Conservation (phyloP, 1,139 yeast species). For the Debaryomycetaceae sp. region DNA sequence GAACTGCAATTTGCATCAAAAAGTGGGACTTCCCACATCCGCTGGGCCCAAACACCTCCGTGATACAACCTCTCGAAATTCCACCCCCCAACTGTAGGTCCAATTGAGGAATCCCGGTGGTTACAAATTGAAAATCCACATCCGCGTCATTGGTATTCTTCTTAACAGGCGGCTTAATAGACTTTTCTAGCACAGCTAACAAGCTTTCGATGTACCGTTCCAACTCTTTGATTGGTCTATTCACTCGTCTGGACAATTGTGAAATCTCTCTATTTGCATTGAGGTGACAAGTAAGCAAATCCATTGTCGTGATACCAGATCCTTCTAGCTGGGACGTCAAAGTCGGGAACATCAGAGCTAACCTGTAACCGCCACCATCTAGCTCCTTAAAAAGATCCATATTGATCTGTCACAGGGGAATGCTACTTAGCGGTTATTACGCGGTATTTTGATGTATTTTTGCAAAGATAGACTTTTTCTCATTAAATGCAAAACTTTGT, state of each 20-base stretch:
- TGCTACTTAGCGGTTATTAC: too few species aligned
- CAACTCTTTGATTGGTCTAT: slow-evolving; percentile 48
- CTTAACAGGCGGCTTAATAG: neutral
- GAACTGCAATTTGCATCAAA: slow-evolving; percentile 57
- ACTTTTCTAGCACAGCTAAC: slow-evolving; percentile 13
- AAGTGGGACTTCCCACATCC: slow-evolving; percentile 85
- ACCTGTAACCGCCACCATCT: slow-evolving; percentile 9
- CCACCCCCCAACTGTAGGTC: slow-evolving; percentile 70
- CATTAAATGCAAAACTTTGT: too few species aligned
- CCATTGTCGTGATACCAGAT: slow-evolving; percentile 23
- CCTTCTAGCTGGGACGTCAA: slow-evolving; percentile 11
- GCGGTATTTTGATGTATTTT: too few species aligned
- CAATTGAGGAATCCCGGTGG: slow-evolving; percentile 58
- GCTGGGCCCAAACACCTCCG: slow-evolving; percentile 82
- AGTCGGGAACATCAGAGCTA: slow-evolving; percentile 10
- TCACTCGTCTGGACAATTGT: slow-evolving; percentile 38
- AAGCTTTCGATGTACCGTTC: slow-evolving; percentile 33
- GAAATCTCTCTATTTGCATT: slow-evolving; percentile 11
- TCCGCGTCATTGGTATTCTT: neutral
- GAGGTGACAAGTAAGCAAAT: slow-evolving; percentile 14
- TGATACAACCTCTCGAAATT: slow-evolving; percentile 58
- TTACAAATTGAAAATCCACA: slow-evolving; percentile 19
- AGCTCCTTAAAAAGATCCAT: slow-evolving; percentile 30
- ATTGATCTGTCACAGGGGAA: neutral
- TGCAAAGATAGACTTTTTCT: too few species aligned